phyloP scores from a whole-genome alignment of 225 moss, liverwort and hornwort genomes.

The Bryoerythrophyllum caledonicum region DNA sequence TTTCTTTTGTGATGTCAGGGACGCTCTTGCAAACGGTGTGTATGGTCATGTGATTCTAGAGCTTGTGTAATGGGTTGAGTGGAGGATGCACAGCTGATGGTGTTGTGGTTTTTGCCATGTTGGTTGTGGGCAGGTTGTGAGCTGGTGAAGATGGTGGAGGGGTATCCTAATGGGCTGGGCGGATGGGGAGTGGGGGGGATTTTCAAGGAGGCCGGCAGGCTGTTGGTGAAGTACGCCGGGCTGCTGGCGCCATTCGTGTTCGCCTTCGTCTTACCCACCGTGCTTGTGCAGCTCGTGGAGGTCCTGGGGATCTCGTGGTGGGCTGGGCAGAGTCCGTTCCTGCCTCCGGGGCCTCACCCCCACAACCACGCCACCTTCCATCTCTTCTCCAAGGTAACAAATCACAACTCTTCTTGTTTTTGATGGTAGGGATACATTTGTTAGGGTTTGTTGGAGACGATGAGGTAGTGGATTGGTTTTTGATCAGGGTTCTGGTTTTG shows the following conservation, averaged over 20 bases:
- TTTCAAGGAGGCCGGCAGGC: conserved; percentile 45
- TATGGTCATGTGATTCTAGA: no score
- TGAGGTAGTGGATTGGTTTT: no score
- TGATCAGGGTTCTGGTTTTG: no score
- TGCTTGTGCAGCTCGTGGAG: conserved; percentile 31
- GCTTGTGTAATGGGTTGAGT: no score
- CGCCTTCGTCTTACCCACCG: conserved; percentile 39
- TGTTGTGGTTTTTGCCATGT: no score
- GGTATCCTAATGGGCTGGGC: conserved; percentile 38
- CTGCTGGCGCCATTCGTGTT: conserved; percentile 40
- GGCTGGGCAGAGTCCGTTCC: conserved; percentile 22
- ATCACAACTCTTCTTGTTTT: not conserved
- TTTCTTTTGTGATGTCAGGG: no score
- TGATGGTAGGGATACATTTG: no score
- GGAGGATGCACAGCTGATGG: no score
- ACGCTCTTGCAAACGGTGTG: no score
- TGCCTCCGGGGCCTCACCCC: conserved; percentile 30
- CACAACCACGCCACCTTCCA: conserved; percentile 2
- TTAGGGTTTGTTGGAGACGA: no score
- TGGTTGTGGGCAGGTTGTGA: no score
- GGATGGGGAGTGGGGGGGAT: conserved; percentile 38
- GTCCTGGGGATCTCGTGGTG: conserved; percentile 28
- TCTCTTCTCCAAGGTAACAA: conserved; percentile 3
- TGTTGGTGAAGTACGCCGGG: conserved; percentile 28
- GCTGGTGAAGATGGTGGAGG: conserved; percentile 32